phyloP scores from a whole-genome alignment of 805 yeast genomes.

The Wickerhamiella kurtzmanii region DNA sequence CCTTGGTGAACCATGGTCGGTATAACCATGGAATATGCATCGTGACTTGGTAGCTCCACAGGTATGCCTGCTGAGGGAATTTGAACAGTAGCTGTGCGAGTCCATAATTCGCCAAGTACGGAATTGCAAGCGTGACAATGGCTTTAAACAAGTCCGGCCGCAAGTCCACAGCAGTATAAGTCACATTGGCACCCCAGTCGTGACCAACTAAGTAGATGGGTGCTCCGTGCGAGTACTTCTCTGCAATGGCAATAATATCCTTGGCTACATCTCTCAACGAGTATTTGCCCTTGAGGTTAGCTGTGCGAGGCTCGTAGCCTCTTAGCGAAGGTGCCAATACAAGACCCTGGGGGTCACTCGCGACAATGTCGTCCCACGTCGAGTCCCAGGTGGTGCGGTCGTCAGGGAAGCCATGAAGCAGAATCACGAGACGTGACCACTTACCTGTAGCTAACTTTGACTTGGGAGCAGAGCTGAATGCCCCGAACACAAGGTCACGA shows the following conservation, averaged over 20 bases:
- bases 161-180: slow-evolving; percentile 14
- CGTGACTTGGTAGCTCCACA: slow-evolving; percentile 20
- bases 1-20: slow-evolving; percentile 9
- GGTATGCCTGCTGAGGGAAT: slow-evolving; percentile 18
- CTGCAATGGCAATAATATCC: slow-evolving; percentile 13
- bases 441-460: background rate
- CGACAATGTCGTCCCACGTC: slow-evolving; percentile 10
- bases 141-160: slow-evolving; percentile 16
- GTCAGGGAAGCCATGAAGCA: slow-evolving; percentile 23
- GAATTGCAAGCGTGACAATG: slow-evolving; percentile 18
- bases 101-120: slow-evolving; percentile 13
- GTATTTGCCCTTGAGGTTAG: slow-evolving; percentile 8
- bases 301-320: slow-evolving; percentile 21
- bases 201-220: slow-evolving; percentile 21
- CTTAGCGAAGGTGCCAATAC: slow-evolving; percentile 19
- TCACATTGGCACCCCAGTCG: slow-evolving; percentile 22
- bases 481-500: slow-evolving; percentile 7
- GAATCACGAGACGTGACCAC: slow-evolving; percentile 9
- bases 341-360: slow-evolving; percentile 9
- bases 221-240: slow-evolving; percentile 7
- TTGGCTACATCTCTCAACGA: slow-evolving; percentile 11
- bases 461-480: slow-evolving; percentile 8
- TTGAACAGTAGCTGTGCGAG: slow-evolving; percentile 3
- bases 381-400: slow-evolving; percentile 15
- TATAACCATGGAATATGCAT: slow-evolving; percentile 19